Conservation (phyloP, 345 rosid genomes). For the Ceriops decandra region DNA sequence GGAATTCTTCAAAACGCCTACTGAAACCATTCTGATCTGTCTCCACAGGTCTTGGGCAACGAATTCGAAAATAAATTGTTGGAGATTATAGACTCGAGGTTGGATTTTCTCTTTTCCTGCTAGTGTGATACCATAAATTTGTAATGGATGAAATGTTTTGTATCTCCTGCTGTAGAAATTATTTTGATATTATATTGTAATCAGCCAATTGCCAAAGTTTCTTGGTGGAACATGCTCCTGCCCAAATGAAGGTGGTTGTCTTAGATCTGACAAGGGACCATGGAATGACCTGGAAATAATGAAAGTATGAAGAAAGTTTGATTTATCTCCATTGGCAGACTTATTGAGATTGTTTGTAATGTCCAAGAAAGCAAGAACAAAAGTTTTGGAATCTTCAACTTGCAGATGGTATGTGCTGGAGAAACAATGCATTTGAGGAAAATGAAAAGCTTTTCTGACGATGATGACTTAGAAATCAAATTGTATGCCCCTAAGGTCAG, state of each 20-base stretch:
- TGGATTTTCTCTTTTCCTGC: conserved; percentile 19
- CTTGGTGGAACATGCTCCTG: conserved; percentile 89
- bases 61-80: conserved; percentile 63
- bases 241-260: conserved; percentile 74
- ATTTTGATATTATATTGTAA: background rate
- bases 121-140: background rate
- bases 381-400: conserved; percentile 21
- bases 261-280: conserved; percentile 79
- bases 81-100: conserved; percentile 83
- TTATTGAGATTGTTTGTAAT: background rate
- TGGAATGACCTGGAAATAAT: conserved; percentile 84
- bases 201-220: conserved; percentile 1
- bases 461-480: conserved; percentile 48
- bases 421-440: conserved; percentile 53
- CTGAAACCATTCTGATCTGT: conserved; percentile 22
- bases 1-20: conserved; percentile 19
- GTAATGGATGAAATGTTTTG: background rate
- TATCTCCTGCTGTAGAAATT: background rate
- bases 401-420: conserved; percentile 62
- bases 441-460: conserved; percentile 43
- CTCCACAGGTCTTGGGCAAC: conserved; percentile 70
- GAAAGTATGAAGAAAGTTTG: conserved; percentile 48
- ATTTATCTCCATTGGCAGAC: background rate
- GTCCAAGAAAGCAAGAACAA: conserved; percentile 26
- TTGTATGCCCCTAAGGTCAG: conserved; percentile 51